Base-by-base conservation (phyloP, 2,329 filamentous ascomycete species). In the Corynespora cassiicola region DNA sequence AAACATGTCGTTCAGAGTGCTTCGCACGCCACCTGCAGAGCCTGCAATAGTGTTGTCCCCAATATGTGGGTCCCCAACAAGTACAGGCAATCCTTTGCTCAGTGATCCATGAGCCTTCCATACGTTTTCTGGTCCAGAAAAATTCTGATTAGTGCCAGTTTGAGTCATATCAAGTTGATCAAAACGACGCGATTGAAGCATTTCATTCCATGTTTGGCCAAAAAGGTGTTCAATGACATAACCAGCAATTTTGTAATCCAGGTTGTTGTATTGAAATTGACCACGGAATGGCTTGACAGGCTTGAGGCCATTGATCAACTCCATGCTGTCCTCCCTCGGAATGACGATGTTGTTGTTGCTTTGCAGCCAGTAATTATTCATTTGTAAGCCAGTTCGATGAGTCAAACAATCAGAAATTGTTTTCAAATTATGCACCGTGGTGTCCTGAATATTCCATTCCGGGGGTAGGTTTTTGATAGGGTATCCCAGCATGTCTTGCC, bases 401-500 rank as follows among this genome's bases (percentile, higher is more conserved):
- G 16, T 5, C n/a, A 31, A 12, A 12, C 16, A 21, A 12, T 31
- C 29, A 12, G n/a, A 8, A 4, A 31, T 31, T 7, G 29, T 31
- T 5, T 16, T 21, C 16, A 20, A 12, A 8, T 20, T 19, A 7
- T 31, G 19, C 6, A 31, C 29, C 6, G 7, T 20, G 6, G 16
- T 16, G 16, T 31, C 29, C 19, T 8, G 29, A 12, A 20, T 9
- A 6, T 20, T 8, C 16, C 16, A 35, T 4, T 37, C 18, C n/a
- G 35, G 27, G 5, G 23, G 26, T 4, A 37, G n/a, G 21, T 30
- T 18, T 12, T 30, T 30, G 16, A 37, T 23, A 7, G 25, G 35
- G 35, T 30, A 20, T 30, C 26, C 35, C 35, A 37, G 5, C 8
- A 5, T 10, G 31, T 10, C 11, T 31, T 37, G 15, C 27, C 27